phyloP scores from a whole-genome alignment of 768 basidiomycete species.

The Suillus tomentosus region DNA sequence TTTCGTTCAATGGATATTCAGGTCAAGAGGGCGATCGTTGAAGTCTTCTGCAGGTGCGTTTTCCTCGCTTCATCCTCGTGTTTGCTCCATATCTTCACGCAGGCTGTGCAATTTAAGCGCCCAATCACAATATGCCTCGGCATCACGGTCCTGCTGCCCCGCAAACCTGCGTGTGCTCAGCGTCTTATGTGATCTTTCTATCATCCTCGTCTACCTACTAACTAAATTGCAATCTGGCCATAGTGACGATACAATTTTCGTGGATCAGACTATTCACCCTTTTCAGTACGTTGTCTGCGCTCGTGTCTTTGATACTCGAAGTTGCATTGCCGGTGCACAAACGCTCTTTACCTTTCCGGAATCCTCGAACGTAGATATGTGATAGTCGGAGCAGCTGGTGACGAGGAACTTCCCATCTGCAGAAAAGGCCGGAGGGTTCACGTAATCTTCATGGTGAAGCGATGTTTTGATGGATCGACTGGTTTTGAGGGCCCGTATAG shows the following conservation, averaged over 20 bases:
- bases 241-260: too few species aligned
- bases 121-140: not conserved
- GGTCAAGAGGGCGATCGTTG: not conserved
- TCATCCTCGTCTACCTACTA: not conserved
- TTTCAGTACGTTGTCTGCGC: too few species aligned
- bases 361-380: not conserved
- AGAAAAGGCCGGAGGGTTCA: not conserved
- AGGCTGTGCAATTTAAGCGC: not conserved
- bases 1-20: not conserved
- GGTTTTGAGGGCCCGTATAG: too few species aligned
- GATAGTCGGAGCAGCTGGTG: not conserved
- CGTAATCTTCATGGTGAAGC: not conserved
- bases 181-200: too few species aligned
- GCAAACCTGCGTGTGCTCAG: not conserved
- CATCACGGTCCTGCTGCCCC: not conserved
- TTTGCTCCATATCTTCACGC: too few species aligned
- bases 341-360: too few species aligned
- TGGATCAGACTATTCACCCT: too few species aligned
- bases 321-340: too few species aligned
- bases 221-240: not conserved
- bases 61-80: not conserved
- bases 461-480: not conserved
- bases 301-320: too few species aligned
- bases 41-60: not conserved
- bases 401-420: not conserved